These are phyloP conservation scores for Rubia peregrina DNA, from an alignment of 305 asterid genomes.

Conservation along the genomic window DNA sequence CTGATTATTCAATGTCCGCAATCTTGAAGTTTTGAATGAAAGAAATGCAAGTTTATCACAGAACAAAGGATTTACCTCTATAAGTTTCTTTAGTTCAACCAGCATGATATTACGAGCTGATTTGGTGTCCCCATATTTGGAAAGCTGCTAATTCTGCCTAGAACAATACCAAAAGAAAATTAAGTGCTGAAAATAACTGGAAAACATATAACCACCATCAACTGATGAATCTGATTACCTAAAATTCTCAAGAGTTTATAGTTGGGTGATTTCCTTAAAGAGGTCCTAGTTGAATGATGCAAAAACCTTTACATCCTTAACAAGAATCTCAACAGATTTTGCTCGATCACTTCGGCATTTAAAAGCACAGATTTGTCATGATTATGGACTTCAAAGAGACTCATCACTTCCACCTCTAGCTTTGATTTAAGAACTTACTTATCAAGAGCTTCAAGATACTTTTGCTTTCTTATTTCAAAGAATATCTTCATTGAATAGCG, in stretches of 20 bases:
- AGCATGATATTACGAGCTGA: conserved; percentile 83
- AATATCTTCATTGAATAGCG: conserved; percentile 93
- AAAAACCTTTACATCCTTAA: conserved; percentile 87
- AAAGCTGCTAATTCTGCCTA: conserved; percentile 96
- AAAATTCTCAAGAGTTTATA: conserved; percentile 87
- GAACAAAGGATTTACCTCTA: conserved; percentile 91
- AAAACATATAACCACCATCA: neutral
- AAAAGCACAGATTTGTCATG: neutral
- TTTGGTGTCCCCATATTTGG: conserved; percentile 88
- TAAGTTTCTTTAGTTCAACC: conserved; percentile 83
- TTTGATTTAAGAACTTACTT: conserved; percentile 35
- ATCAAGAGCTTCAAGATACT: conserved; percentile 97
- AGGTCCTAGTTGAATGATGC: conserved; percentile 90
- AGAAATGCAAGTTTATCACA: conserved; percentile 86
- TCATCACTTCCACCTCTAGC: neutral
- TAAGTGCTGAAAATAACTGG: neutral
- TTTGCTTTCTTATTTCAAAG: conserved; percentile 97
- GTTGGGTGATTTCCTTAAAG: conserved; percentile 87
- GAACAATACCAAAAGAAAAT: conserved; percentile 22
- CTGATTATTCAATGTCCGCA: conserved; percentile 92
- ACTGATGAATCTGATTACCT: conserved; percentile 41
- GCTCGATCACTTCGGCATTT: conserved; percentile 73
- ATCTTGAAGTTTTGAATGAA: conserved; percentile 73
- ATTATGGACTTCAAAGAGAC: neutral
- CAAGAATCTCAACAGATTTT: conserved; percentile 89